Conservation (phyloP, 2,329 filamentous ascomycete genomes). For the Aaosphaeria arxii region DNA sequence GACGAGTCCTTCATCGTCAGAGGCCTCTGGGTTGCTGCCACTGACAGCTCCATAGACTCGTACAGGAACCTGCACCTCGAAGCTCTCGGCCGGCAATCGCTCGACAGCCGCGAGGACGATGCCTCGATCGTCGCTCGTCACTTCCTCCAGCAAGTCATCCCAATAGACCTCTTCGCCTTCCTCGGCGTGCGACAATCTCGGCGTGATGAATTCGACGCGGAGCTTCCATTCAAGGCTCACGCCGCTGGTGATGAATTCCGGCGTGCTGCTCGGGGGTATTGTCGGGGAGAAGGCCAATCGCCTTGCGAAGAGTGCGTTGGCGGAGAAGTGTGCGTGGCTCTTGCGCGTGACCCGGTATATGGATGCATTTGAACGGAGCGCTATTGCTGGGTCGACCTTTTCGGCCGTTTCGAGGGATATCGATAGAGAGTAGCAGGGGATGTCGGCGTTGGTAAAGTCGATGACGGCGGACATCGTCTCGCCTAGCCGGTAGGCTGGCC, state of each 20-base stretch:
- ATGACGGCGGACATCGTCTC: conserved; percentile 82
- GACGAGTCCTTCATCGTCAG: conserved; percentile 31
- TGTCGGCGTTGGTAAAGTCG: conserved; percentile 74
- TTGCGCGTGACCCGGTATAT: conserved; percentile 84
- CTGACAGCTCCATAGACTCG: conserved; percentile 67
- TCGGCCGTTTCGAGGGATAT: conserved; percentile 84
- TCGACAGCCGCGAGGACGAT: conserved; percentile 75
- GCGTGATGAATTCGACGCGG: conserved; percentile 87
- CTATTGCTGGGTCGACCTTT: conserved; percentile 74
- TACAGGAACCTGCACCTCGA: conserved; percentile 83
- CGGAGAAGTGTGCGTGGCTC: conserved; percentile 72
- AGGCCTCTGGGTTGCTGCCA: conserved; percentile 30
- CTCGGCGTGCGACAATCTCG: conserved; percentile 46
- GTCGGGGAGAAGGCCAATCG: conserved; percentile 77
- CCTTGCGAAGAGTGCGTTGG: conserved; percentile 78
- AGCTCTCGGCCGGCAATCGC: conserved; percentile 78
- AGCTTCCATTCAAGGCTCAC: conserved; percentile 86
- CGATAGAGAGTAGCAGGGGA: conserved; percentile 83
- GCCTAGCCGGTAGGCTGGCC: conserved; percentile 84
- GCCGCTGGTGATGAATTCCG: conserved; percentile 88
- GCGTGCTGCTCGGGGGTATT: conserved; percentile 79
- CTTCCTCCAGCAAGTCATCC: conserved; percentile 67
- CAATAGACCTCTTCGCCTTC: conserved; percentile 26
- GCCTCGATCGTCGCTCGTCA: conserved; percentile 75
- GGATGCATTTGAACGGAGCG: conserved; percentile 79